phyloP scores from a whole-genome alignment of 257 asterid species.

The Capsicum pubescens region DNA sequence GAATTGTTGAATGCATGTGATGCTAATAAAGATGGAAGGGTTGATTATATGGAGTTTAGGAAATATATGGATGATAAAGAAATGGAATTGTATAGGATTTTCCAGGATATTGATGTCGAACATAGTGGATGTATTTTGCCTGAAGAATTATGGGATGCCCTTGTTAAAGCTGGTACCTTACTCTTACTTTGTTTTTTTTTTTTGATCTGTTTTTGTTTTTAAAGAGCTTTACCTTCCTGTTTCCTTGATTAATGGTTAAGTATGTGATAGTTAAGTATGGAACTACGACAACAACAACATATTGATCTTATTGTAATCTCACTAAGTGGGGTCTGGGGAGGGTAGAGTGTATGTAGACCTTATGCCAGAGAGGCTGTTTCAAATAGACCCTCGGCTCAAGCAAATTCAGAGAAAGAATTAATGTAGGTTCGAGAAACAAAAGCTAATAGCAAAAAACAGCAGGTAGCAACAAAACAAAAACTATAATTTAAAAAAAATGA shows the following conservation, averaged over 20 bases:
- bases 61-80: conserved; percentile 99
- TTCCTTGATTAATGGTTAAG: conserved; percentile 1
- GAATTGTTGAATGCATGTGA: conserved; percentile 87
- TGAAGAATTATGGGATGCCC: conserved; percentile 98
- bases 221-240: not conserved
- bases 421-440: too few relatives aligned
- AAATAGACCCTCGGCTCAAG: too few relatives aligned
- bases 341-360: too few relatives aligned
- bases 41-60: conserved; percentile 90
- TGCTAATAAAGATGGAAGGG: conserved; percentile 92
- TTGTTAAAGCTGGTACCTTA: conserved; percentile 71
- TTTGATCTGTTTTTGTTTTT: not conserved
- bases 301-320: too few relatives aligned
- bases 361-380: too few relatives aligned
- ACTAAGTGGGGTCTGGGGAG: too few relatives aligned
- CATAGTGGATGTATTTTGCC: conserved; percentile 95
- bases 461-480: too few relatives aligned
- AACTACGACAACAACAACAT: too few relatives aligned
- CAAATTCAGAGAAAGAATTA: too few relatives aligned
- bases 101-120: conserved; percentile 96
- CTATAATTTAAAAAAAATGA: too few relatives aligned
- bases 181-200: not conserved
- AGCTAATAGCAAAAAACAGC: too few relatives aligned
- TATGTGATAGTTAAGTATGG: too few relatives aligned
- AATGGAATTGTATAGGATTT: conserved; percentile 88